A percentile compares a stretch with the other conserved stretches of the same genome.
Evolutionary conservation across 1,284 basidiomycete genomes (phyloP).

Genomic region (Papiliotrema nemorosa): DNA sequence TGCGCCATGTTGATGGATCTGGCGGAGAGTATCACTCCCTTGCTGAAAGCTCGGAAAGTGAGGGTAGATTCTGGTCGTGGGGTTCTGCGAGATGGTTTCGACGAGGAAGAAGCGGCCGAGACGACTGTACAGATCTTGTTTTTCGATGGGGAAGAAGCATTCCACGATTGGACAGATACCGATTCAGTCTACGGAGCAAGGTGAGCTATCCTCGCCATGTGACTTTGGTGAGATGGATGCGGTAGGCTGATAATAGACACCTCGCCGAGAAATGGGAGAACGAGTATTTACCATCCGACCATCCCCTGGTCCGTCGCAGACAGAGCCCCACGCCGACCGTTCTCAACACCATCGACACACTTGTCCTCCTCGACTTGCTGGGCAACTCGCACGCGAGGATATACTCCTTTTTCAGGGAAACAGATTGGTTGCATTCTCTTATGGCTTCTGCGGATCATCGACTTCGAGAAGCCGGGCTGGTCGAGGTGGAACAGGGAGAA

Average conservation of each 20-base stretch:
- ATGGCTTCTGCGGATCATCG: slow-evolving; percentile 65
- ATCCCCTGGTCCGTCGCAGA: slow-evolving; percentile 57
- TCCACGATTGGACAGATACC: slow-evolving; percentile 77
- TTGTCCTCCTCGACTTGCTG: slow-evolving; percentile 84
- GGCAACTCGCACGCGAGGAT: slow-evolving; percentile 70
- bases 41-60: slow-evolving; percentile 63
- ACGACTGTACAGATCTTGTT: slow-evolving; percentile 93
- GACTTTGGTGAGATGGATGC: neutral
- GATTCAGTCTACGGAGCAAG: slow-evolving; percentile 94
- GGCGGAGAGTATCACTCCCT: slow-evolving; percentile 70
- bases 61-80: slow-evolving; percentile 54
- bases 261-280: slow-evolving; percentile 77
- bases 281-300: slow-evolving; percentile 59
- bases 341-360: slow-evolving; percentile 76
- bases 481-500: slow-evolving; percentile 24
- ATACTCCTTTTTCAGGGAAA: slow-evolving; percentile 76
- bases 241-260: slow-evolving; percentile 57
- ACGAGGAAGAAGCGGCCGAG: slow-evolving; percentile 71
- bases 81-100: slow-evolving; percentile 43
- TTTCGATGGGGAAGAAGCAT: slow-evolving; percentile 98
- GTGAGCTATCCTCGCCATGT: slow-evolving; percentile 49
- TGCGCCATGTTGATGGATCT: slow-evolving; percentile 91
- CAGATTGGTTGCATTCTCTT: slow-evolving; percentile 82
- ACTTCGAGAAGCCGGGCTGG: slow-evolving; percentile 47
- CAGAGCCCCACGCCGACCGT: slow-evolving; percentile 58